Conservation (phyloP, 1,284 basidiomycete genomes). For the Caloboletus firmus region DNA sequence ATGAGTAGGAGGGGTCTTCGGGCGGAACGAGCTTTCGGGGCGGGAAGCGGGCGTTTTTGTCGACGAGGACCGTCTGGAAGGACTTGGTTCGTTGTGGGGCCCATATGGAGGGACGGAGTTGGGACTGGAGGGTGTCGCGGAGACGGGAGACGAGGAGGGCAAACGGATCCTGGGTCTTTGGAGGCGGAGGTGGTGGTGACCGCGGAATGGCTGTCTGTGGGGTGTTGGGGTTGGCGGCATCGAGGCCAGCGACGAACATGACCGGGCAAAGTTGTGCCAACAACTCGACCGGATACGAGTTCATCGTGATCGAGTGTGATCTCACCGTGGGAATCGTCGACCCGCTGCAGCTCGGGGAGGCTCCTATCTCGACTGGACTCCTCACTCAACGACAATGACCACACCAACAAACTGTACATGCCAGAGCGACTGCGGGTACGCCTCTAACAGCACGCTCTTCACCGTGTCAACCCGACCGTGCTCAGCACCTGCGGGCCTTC, state of each 20-base stretch:
- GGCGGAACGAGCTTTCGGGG: slow-evolving; percentile 74
- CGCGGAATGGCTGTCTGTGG: background rate
- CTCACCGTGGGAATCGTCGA: slow-evolving; percentile 5
- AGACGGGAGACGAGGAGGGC: slow-evolving; percentile 52
- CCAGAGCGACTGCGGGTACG: slow-evolving; percentile 23
- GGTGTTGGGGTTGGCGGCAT: slow-evolving; percentile 25
- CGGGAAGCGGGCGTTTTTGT: slow-evolving; percentile 81
- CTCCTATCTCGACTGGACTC: background rate
- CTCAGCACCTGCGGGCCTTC: slow-evolving; percentile 22
- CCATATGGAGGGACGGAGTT: slow-evolving; percentile 64
- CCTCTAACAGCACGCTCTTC: background rate
- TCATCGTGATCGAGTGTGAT: slow-evolving; percentile 52
- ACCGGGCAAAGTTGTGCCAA: slow-evolving; percentile 84
- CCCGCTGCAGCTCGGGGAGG: too few relatives aligned
- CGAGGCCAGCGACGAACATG: slow-evolving; percentile 90
- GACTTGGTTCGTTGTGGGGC: slow-evolving; percentile 64
- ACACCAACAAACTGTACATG: slow-evolving; percentile 22
- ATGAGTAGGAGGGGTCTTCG: slow-evolving; percentile 50
- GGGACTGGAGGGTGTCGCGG: slow-evolving; percentile 60
- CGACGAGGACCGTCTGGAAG: slow-evolving; percentile 82
- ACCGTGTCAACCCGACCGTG: background rate
- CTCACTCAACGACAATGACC: slow-evolving; percentile 6
- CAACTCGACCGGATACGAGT: slow-evolving; percentile 85
- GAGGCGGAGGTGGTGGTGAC: slow-evolving; percentile 32
- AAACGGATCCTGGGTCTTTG: slow-evolving; percentile 56